phyloP scores from a whole-genome alignment of 768 basidiomycete genomes.

The Tricholoma terreum region DNA sequence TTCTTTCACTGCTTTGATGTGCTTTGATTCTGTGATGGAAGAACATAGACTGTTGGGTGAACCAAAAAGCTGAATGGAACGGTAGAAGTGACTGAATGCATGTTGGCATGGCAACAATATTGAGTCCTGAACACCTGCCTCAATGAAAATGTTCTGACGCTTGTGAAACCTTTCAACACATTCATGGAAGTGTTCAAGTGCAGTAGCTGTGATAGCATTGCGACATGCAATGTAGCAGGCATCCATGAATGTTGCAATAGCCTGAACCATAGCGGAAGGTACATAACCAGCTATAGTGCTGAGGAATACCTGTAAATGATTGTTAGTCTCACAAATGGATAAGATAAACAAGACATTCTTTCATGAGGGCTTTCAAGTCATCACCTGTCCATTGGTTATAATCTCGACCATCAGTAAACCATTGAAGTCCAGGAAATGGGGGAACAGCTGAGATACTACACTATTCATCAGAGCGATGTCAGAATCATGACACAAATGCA shows the following conservation, averaged over 20 bases:
- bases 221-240: conserved; percentile 20
- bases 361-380: conserved; percentile 33
- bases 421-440: no score
- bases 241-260: conserved; percentile 17
- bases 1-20: no score
- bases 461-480: background rate
- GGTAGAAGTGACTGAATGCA: background rate
- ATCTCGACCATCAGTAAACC: no score
- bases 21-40: background rate
- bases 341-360: conserved; percentile 15
- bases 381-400: no score
- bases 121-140: background rate
- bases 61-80: background rate
- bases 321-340: background rate
- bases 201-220: conserved; percentile 16
- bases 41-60: conserved; percentile 15
- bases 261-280: conserved; percentile 12
- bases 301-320: conserved; percentile 13
- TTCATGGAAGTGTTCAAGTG: no score
- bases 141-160: conserved; percentile 2
- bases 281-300: conserved; percentile 8
- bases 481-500: conserved; percentile 1
- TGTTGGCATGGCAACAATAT: conserved; percentile 10
- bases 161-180: conserved; percentile 3
- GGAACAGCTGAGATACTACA: conserved; percentile 21